Percentiles rank a stretch among this genome's conserved stretches.
These are phyloP conservation scores for Nannizziopsis barbatae DNA, from an alignment of 2,329 filamentous ascomycete species.

Conservation along the genomic window DNA sequence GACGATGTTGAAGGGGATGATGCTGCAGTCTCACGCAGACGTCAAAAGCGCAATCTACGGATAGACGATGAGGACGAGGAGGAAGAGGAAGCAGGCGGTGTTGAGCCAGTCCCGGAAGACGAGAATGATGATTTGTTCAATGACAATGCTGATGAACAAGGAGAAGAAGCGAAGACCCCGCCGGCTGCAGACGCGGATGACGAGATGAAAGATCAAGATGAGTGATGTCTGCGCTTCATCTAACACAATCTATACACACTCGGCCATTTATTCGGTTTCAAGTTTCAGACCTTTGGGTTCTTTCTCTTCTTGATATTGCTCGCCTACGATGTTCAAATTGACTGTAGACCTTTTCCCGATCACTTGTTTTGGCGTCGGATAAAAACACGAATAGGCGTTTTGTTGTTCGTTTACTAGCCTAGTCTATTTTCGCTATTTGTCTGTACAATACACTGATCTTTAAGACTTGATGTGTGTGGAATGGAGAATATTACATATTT, in stretches of 20 bases:
- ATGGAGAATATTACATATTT: too few species aligned
- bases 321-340: too few species aligned
- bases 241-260: background rate
- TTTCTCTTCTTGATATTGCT: too few species aligned
- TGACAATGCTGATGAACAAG: constrained; percentile 22
- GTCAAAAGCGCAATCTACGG: constrained; percentile 25
- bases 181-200: constrained; percentile 24
- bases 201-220: constrained; percentile 28
- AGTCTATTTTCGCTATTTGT: too few species aligned
- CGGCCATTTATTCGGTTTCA: background rate
- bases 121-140: constrained; percentile 31
- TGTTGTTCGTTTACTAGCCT: too few species aligned
- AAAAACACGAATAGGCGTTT: too few species aligned
- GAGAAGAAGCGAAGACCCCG: constrained; percentile 16
- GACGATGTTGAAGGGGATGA: constrained; percentile 38
- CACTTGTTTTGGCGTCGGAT: too few species aligned
- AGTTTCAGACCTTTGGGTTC: background rate
- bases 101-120: constrained; percentile 14
- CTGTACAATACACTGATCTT: too few species aligned
- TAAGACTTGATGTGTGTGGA: too few species aligned
- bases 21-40: constrained; percentile 25
- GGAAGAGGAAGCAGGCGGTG: constrained; percentile 36
- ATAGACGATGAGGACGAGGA: constrained; percentile 33
- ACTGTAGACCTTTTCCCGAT: too few species aligned
- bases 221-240: background rate